Conservation (phyloP, 768 basidiomycete species). For the Lentinula detonsa region DNA sequence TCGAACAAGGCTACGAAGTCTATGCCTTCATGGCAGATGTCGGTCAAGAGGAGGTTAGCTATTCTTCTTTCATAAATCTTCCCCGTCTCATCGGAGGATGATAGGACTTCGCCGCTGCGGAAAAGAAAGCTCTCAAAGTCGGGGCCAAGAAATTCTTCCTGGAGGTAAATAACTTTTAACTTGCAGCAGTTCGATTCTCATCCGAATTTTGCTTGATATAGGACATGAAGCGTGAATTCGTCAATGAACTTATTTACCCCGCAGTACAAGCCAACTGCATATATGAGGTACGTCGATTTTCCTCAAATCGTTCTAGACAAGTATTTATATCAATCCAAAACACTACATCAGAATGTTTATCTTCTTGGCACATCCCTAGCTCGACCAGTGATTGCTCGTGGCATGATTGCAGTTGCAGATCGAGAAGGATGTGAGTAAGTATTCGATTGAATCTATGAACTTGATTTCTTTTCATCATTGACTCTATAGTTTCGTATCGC, state of each 20-base stretch:
- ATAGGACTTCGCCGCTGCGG: constrained; percentile 91
- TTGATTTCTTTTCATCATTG: neutral
- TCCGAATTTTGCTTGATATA: constrained; percentile 19
- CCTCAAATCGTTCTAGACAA: neutral
- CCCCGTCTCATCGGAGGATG: neutral
- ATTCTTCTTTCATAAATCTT: neutral
- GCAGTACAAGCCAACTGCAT: constrained; percentile 98
- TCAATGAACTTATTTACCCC: constrained; percentile 95
- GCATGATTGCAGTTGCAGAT: constrained; percentile 93
- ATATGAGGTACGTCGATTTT: constrained; percentile 67
- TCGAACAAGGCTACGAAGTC: constrained; percentile 97
- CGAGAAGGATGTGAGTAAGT: constrained; percentile 93
- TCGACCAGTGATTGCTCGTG: constrained; percentile 96
- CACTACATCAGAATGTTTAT: constrained; percentile 70
- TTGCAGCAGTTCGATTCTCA: neutral
- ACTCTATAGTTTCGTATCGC: constrained; percentile 75
- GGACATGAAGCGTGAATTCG: constrained; percentile 93
- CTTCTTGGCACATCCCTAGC: constrained; percentile 97
- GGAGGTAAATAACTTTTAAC: constrained; percentile 39
- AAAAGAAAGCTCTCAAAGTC: constrained; percentile 80
- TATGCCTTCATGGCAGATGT: constrained; percentile 97
- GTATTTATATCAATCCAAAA: neutral
- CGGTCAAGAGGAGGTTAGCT: constrained; percentile 77
- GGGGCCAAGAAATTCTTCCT: constrained; percentile 97
- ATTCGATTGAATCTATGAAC: neutral